Conservation (phyloP, 2,329 filamentous ascomycete genomes). For the Aspergillus texensis region DNA sequence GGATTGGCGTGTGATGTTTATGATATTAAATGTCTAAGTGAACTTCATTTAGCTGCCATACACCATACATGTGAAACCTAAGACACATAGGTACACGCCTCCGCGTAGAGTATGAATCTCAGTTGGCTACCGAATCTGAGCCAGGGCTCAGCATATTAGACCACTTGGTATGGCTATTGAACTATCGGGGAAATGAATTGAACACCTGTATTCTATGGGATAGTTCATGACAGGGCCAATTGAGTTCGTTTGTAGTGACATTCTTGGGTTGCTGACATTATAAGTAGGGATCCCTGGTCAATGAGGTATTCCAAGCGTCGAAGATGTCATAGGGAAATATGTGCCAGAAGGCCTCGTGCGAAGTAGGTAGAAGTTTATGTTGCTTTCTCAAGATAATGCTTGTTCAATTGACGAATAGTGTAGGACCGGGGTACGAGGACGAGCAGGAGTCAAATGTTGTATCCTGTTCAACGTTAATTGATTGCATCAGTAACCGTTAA, state of each 20-base stretch:
- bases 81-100: not conserved
- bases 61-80: not conserved
- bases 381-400: not conserved
- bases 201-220: too few relatives aligned
- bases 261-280: not conserved
- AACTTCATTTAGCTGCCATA: not conserved
- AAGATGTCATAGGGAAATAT: not conserved
- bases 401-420: not conserved
- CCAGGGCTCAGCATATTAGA: not conserved
- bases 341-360: not conserved
- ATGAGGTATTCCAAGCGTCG: not conserved
- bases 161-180: too few relatives aligned
- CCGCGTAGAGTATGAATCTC: not conserved
- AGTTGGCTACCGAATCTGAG: not conserved
- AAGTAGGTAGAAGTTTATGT: too few relatives aligned
- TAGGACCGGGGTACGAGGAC: not conserved
- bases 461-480: not conserved
- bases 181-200: too few relatives aligned
- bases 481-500: not conserved
- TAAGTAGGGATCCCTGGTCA: not conserved
- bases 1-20: not conserved
- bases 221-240: too few relatives aligned
- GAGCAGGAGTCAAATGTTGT: not conserved
- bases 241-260: not conserved
- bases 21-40: too few relatives aligned